Evolutionary conservation across 176 grass and related monocot genomes (phyloP).

Genomic region (Coix lacrymajobi): DNA sequence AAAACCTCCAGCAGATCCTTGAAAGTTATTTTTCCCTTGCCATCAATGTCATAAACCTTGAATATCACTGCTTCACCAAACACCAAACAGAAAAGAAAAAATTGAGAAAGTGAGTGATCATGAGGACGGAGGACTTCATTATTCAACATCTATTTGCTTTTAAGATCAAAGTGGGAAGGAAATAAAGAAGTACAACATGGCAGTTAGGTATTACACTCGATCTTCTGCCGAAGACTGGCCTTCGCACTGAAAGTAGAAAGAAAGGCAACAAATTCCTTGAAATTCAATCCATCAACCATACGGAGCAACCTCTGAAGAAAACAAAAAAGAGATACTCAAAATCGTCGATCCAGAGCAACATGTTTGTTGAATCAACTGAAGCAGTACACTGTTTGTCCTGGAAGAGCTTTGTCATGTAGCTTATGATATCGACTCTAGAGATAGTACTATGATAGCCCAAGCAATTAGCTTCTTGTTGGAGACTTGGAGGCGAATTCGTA

Average conservation of each 20-base stretch:
- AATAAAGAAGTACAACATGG: not conserved
- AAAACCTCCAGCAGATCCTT: constrained; percentile 60
- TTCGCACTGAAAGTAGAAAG: constrained; percentile 68
- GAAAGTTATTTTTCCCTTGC: constrained; percentile 74
- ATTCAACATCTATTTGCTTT: not conserved
- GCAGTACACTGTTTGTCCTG: not conserved
- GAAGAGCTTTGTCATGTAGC: not conserved
- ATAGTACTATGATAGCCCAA: not conserved
- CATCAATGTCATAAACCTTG: constrained; percentile 79
- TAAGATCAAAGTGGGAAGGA: not conserved
- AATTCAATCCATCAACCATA: constrained; percentile 88
- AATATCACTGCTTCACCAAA: constrained; percentile 58
- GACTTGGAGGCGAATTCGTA: not conserved
- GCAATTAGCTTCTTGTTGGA: no score
- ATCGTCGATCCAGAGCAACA: not conserved
- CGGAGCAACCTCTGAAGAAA: constrained; percentile 58
- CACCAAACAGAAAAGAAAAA: not conserved
- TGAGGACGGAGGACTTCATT: not conserved
- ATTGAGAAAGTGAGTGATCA: not conserved
- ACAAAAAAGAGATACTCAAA: not conserved
- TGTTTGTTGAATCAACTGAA: not conserved
- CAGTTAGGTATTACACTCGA: constrained; percentile 40
- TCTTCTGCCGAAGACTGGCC: constrained; percentile 46
- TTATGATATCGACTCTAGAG: not conserved
- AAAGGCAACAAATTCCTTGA: constrained; percentile 74